phyloP scores from a whole-genome alignment of 192 early-diverging fungal genomes.

The Endogone sp. region DNA sequence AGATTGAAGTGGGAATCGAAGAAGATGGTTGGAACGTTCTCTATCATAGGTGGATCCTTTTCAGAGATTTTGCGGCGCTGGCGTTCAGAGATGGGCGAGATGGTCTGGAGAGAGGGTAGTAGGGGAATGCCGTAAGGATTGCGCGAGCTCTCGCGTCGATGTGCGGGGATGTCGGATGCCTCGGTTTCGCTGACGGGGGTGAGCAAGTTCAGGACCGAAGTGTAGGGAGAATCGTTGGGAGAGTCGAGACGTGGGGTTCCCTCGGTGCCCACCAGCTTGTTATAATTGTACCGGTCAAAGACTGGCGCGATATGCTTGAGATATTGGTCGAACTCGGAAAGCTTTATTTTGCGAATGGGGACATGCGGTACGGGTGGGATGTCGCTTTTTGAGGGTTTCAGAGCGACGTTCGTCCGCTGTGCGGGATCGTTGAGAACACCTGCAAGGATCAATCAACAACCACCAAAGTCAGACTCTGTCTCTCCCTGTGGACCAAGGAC shows the following conservation, averaged over 20 bases:
- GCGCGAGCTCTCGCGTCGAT: conserved; percentile 41
- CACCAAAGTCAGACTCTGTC: neutral
- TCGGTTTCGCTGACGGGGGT: conserved; percentile 29
- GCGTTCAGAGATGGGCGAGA: conserved; percentile 24
- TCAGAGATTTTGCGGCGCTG: conserved; percentile 21
- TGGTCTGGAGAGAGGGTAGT: conserved; percentile 27
- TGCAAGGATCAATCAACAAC: conserved; percentile 22
- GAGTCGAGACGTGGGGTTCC: conserved; percentile 17
- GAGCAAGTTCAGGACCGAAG: conserved; percentile 35
- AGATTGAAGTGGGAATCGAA: conserved; percentile 83
- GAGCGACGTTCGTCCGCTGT: conserved; percentile 34
- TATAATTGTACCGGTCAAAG: conserved; percentile 77
- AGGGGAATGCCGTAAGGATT: conserved; percentile 50
- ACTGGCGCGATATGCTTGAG: conserved; percentile 64
- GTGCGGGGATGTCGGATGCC: conserved; percentile 31
- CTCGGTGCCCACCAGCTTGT: conserved; percentile 50
- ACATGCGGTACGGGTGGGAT: conserved; percentile 54
- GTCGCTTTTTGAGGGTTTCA: conserved; percentile 50
- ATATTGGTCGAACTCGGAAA: conserved; percentile 86
- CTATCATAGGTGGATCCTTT: conserved; percentile 66
- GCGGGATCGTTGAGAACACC: conserved; percentile 73
- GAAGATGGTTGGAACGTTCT: conserved; percentile 85
- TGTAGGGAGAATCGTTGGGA: conserved; percentile 38
- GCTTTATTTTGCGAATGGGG: conserved; percentile 61
- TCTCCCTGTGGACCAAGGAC: too few species aligned